Evolutionary conservation across 164 flowering plant species (phyloP), one percentile per base, ranked within the genome.

Genomic region (Chimonanthus salicifolius): DNA sequence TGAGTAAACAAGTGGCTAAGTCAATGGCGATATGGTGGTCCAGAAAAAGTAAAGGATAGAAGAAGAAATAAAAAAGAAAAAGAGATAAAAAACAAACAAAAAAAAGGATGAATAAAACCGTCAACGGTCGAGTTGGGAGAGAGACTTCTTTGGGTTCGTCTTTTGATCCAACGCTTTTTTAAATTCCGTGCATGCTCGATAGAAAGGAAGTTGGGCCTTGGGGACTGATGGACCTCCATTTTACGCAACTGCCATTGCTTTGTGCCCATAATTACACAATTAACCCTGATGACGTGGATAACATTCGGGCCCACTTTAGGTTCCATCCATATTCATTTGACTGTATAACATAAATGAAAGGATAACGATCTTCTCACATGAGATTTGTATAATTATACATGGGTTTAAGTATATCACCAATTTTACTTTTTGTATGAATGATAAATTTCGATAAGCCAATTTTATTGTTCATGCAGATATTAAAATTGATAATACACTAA

Each of bases 141-240:
- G 83, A 66, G 44, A 21, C 70, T 6, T 15, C 44, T 6, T 16
- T 63, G 7, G 65, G 10, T 63, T 44, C n/a, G 48, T 66, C 66
- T 63, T 66, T 66, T 66, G 46, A 11, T 66, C n/a, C 48, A 13
- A 83, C 21, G 49, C 86, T 84, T 87, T 88, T 84, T 88, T 67
- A 87, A 88, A 75, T 88, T 88, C 85, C 74, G 89, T 90, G 89
- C 89, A 77, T 33, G 68, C 73, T 72, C 81, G 58, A 13, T 0
- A 20, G 47, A 60, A 72, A 64, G 47, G 68, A 18, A 5, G 68
- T 21, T 18, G 43, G 67, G 16, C 33, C 6, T 63, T 48, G 73
- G 44, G 21, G 58, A 62, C 18, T 20, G 13, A 58, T 62, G 11
- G 7, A n/a, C 11, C 2, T 33, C 33, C 4, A 63, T n/a, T 21